Conservation (phyloP, 1,284 basidiomycete genomes). For the Inonotus obliquus region DNA sequence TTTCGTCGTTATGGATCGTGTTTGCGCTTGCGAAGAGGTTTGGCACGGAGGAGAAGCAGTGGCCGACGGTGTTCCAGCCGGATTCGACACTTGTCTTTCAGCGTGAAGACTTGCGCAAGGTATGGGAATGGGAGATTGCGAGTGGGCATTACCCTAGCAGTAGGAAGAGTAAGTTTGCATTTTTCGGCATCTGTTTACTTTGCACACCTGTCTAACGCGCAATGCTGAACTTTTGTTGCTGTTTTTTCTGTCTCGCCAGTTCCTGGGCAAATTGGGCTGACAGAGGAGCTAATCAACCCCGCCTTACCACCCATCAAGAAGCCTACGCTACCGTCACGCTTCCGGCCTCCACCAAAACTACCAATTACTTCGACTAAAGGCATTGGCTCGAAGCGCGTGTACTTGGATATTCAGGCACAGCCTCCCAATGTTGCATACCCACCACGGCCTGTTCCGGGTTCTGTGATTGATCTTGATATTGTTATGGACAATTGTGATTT, state of each 20-base stretch:
- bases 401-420: conserved; percentile 61
- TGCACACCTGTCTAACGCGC: background rate
- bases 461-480: conserved; percentile 81
- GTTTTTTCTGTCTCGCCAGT: conserved; percentile 41
- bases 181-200: background rate
- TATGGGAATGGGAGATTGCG: conserved; percentile 92
- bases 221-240: background rate
- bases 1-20: conserved; percentile 46
- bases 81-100: conserved; percentile 76
- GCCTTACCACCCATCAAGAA: conserved; percentile 53
- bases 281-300: conserved; percentile 60
- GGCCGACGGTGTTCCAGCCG: conserved; percentile 62
- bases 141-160: conserved; percentile 89
- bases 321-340: conserved; percentile 39
- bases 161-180: conserved; percentile 53
- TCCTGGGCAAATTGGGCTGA: conserved; percentile 65
- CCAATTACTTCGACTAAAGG: conserved; percentile 51
- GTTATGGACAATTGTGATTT: conserved; percentile 90
- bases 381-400: conserved; percentile 69
- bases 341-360: conserved; percentile 37
- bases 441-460: conserved; percentile 76
- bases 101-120: conserved; percentile 72
- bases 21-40: conserved; percentile 59
- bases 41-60: conserved; percentile 52
- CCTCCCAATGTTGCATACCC: conserved; percentile 68